Conservation (phyloP, 371 early-diverging fungal species). For the Mucor circinelloides region DNA sequence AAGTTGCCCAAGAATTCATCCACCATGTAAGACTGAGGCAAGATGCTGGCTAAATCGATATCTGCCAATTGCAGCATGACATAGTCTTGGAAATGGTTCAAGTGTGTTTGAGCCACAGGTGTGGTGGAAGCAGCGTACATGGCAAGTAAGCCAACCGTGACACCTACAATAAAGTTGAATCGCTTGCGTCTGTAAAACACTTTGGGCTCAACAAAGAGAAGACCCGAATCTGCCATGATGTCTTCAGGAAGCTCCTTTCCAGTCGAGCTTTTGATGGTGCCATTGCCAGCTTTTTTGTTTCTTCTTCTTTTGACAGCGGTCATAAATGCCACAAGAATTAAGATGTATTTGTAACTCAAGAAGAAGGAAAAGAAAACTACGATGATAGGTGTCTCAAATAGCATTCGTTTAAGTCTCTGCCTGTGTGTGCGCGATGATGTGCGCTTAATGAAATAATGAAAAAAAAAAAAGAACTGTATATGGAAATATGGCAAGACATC, state of each 20-base stretch:
- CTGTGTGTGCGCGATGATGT: neutral
- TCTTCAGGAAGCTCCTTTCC: slow-evolving; percentile 25
- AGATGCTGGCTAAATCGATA: slow-evolving; percentile 63
- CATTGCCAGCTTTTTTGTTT: neutral
- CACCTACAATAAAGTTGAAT: slow-evolving; percentile 45
- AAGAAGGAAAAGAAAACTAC: slow-evolving; percentile 2
- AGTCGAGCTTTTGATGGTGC: neutral
- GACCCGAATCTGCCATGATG: slow-evolving; percentile 26
- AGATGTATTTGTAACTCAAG: neutral
- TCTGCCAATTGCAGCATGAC: slow-evolving; percentile 51
- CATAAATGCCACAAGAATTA: neutral
- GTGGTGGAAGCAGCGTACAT: slow-evolving; percentile 37
- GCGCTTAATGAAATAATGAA: neutral
- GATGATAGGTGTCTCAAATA: neutral
- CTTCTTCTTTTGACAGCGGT: slow-evolving; percentile 2
- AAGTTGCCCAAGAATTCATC: slow-evolving; percentile 73
- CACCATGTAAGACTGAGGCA: slow-evolving; percentile 69
- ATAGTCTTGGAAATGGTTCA: slow-evolving; percentile 40
- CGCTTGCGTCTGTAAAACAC: slow-evolving; percentile 39
- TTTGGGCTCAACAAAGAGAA: neutral
- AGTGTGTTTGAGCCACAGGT: slow-evolving; percentile 41
- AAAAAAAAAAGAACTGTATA: neutral
- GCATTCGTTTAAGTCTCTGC: neutral
- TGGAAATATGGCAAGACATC: neutral
- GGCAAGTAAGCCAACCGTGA: slow-evolving; percentile 29